Conservation (phyloP, 2,329 filamentous ascomycete genomes). For the Paraconiothyrium brasiliense region DNA sequence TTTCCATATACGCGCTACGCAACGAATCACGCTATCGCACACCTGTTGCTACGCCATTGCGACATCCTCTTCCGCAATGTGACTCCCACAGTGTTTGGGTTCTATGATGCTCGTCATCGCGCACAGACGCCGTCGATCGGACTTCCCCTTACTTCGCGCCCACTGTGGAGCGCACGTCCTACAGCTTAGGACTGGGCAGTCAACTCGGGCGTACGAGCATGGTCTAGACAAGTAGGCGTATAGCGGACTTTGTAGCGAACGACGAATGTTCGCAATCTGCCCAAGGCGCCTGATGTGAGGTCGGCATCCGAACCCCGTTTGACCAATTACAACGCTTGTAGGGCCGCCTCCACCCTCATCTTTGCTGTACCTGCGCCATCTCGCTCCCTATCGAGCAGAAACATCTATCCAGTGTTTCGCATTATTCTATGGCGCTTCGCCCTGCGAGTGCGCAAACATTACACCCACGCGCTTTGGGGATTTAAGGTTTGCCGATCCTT, state of each 20-base stretch:
- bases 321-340: conserved; percentile 4
- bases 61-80: neutral
- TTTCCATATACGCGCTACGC: conserved; percentile 1
- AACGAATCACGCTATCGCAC: conserved; percentile 2
- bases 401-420: conserved; percentile 12
- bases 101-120: conserved; percentile 1
- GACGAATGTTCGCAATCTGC: conserved; percentile 2
- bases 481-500: conserved; percentile 14
- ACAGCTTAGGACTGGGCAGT: conserved; percentile 1
- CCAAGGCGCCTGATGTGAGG: conserved; percentile 11
- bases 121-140: neutral
- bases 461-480: conserved; percentile 6
- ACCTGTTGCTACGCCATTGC: neutral
- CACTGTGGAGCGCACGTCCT: conserved; percentile 1
- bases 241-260: conserved; percentile 8
- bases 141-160: conserved; percentile 4
- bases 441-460: neutral
- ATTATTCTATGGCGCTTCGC: conserved; percentile 12
- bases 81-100: neutral
- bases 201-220: conserved; percentile 2
- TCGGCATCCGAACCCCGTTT: conserved; percentile 10
- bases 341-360: neutral
- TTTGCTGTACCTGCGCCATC: conserved; percentile 1
- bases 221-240: conserved; percentile 14
- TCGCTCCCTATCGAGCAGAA: neutral